Percentiles rank a stretch among this genome's conserved stretches.
phyloP scores from a whole-genome alignment of 805 yeast species.

The Maudiozyma pseudohumilis region DNA sequence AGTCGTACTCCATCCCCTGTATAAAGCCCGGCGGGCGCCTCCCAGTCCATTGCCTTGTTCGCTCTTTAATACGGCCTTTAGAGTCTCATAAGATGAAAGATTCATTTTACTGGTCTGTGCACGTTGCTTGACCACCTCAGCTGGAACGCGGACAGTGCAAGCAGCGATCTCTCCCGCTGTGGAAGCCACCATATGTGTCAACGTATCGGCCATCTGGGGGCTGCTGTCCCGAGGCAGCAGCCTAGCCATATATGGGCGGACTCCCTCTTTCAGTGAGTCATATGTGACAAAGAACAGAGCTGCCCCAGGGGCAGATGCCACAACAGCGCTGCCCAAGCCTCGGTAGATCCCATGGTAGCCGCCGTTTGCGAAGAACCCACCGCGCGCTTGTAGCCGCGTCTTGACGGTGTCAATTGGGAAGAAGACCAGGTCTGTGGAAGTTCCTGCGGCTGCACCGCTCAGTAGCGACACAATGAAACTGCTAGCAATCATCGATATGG shows the following conservation, averaged over 20 bases:
- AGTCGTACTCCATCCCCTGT: conserved; percentile 90
- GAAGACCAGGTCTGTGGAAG: conserved; percentile 86
- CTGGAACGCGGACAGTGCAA: conserved; percentile 90
- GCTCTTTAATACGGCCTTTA: conserved; percentile 51
- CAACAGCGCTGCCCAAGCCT: conserved; percentile 87
- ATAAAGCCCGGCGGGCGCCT: conserved; percentile 69
- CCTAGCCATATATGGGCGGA: conserved; percentile 31
- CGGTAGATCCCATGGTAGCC: conserved; percentile 86
- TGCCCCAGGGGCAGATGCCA: conserved; percentile 90
- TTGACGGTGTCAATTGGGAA: conserved; percentile 95
- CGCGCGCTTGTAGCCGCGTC: conserved; percentile 89
- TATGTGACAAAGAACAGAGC: conserved; percentile 74
- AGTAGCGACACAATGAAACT: conserved; percentile 24
- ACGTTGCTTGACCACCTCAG: conserved; percentile 91
- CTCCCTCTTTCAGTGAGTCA: conserved; percentile 53
- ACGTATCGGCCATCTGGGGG: conserved; percentile 31
- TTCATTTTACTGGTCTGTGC: conserved; percentile 61
- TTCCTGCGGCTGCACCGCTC: conserved; percentile 95
- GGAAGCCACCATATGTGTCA: conserved; percentile 79
- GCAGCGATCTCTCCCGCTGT: conserved; percentile 89
- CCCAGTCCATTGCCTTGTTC: conserved; percentile 67
- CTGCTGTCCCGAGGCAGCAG: conserved; percentile 8
- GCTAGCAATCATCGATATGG: background rate
- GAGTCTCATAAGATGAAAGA: conserved; percentile 58
- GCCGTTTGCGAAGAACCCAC: conserved; percentile 88